Conservation (phyloP, 1,284 basidiomycete genomes). For the Moesziomyces sp. region DNA sequence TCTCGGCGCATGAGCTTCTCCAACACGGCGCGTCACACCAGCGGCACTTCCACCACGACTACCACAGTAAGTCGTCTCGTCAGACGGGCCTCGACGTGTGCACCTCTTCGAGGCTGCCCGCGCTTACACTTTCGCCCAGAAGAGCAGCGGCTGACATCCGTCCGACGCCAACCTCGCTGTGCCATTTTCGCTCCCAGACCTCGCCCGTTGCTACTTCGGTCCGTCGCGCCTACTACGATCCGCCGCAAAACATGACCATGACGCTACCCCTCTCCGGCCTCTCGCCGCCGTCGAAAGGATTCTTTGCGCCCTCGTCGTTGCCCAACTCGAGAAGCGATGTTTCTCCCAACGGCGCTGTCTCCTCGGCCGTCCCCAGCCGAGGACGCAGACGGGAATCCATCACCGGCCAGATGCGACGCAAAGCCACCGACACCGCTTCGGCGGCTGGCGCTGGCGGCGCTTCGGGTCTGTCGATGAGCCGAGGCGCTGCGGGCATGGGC, state of each 20-base stretch:
- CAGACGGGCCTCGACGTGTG: neutral
- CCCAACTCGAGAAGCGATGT: conserved; percentile 28
- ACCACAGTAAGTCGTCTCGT: conserved; percentile 22
- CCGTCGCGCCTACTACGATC: conserved; percentile 34
- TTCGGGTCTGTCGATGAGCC: conserved; percentile 43
- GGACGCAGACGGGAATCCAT: conserved; percentile 57
- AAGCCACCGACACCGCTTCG: conserved; percentile 45
- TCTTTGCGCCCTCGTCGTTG: conserved; percentile 46
- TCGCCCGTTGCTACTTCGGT: conserved; percentile 27
- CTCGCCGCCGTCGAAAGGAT: conserved; percentile 52
- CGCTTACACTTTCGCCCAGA: neutral
- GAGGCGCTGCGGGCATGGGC: conserved; percentile 15
- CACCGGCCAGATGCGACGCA: conserved; percentile 53
- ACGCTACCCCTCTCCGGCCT: conserved; percentile 44
- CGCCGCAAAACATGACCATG: conserved; percentile 36
- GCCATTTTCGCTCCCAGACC: conserved; percentile 12
- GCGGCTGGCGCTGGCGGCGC: conserved; percentile 52
- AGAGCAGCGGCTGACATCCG: conserved; percentile 4
- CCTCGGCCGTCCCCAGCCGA: conserved; percentile 51
- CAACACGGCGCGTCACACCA: conserved; percentile 26
- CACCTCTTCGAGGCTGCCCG: too few relatives aligned
- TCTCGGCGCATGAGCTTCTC: conserved; percentile 35
- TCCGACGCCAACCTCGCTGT: neutral
- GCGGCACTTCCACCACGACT: conserved; percentile 29
- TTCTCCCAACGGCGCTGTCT: conserved; percentile 23